Evolutionary conservation across 2,329 filamentous ascomycete genomes (phyloP).

Genomic region (Macrophomina pseudophaseolina): DNA sequence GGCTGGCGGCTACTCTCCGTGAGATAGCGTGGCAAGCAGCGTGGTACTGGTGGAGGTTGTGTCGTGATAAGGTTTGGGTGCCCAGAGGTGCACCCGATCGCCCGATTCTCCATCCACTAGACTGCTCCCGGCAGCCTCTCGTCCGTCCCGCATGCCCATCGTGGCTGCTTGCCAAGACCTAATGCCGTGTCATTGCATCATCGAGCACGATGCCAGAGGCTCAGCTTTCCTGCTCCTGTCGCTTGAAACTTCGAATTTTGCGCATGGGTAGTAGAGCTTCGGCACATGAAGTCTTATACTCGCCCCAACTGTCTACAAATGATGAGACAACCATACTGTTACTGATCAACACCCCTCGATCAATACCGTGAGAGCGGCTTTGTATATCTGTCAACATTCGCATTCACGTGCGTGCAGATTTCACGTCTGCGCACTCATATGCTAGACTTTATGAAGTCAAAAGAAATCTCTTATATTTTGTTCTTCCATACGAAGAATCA

Average conservation of each 20-base stretch:
- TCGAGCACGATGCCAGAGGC: neutral
- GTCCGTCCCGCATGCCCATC: neutral
- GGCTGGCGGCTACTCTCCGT: neutral
- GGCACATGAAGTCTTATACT: too few relatives aligned
- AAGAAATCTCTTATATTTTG: conserved; percentile 19
- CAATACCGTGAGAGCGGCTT: too few relatives aligned
- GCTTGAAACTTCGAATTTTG: too few relatives aligned
- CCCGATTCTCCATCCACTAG: conserved; percentile 9
- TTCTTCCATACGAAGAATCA: conserved; percentile 10
- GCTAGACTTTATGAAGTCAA: neutral
- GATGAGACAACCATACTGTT: too few relatives aligned
- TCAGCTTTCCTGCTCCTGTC: neutral
- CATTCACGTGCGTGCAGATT: too few relatives aligned
- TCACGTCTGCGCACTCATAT: neutral
- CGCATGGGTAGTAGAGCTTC: too few relatives aligned
- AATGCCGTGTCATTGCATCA: neutral
- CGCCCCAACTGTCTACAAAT: too few relatives aligned
- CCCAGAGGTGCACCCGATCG: neutral
- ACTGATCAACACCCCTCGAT: too few relatives aligned
- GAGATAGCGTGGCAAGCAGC: neutral
- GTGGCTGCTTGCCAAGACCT: neutral
- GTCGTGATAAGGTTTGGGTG: conserved; percentile 9
- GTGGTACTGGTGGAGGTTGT: neutral
- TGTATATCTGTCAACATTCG: too few relatives aligned
- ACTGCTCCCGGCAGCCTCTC: neutral